A percentile compares a stretch with the other conserved stretches of the same genome.
Conservation (phyloP, 1,284 basidiomycete species). For the Bjerkandera adusta region DNA sequence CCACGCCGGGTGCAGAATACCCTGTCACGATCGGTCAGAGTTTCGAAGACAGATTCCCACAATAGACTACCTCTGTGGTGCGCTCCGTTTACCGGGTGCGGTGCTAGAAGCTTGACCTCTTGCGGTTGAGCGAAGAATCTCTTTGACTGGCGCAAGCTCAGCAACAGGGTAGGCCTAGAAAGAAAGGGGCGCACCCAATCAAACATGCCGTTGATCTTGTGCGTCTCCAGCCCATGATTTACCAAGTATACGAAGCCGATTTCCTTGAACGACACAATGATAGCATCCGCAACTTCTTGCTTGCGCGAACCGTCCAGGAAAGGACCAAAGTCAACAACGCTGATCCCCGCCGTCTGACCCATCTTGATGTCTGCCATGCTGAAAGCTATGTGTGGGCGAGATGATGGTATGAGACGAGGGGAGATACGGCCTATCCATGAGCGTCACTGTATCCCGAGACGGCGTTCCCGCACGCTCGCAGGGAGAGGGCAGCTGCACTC, state of each 20-base stretch:
- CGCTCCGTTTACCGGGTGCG: conserved; percentile 52
- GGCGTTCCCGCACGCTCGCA: neutral
- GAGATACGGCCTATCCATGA: neutral
- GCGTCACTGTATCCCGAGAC: neutral
- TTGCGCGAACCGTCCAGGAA: conserved; percentile 29
- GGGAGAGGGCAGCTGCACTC: neutral
- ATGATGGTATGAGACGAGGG: neutral
- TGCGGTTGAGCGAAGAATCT: conserved; percentile 49
- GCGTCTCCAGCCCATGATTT: conserved; percentile 39
- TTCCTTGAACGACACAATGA: conserved; percentile 32
- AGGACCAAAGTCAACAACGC: conserved; percentile 29
- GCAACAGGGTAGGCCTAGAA: neutral
- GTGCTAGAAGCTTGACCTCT: conserved; percentile 52
- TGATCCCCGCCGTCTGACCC: conserved; percentile 22
- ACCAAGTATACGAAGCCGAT: conserved; percentile 43
- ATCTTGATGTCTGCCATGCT: conserved; percentile 11
- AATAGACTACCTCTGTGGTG: conserved; percentile 46
- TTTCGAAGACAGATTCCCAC: neutral
- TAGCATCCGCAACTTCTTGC: conserved; percentile 29
- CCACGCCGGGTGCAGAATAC: conserved; percentile 45
- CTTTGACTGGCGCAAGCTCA: conserved; percentile 36
- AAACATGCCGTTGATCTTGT: conserved; percentile 52
- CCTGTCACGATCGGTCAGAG: conserved; percentile 28
- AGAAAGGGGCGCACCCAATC: conserved; percentile 36
- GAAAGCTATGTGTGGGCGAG: neutral